Conservation (phyloP, 495 filamentous ascomycete genomes). For the Tuber microsphaerosporum region DNA sequence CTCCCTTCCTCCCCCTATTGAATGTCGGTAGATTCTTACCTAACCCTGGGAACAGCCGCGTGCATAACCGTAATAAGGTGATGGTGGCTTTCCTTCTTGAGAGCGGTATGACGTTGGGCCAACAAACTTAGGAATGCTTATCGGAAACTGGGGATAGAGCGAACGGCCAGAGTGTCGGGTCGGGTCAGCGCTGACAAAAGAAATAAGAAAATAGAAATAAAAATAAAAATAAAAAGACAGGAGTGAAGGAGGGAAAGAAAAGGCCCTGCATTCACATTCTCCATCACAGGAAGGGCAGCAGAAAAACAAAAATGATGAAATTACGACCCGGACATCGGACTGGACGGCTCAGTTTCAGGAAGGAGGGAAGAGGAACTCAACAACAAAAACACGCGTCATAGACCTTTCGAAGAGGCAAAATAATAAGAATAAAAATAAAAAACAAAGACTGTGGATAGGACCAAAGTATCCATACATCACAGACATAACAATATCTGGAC, state of each 20-base stretch:
- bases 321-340: background rate
- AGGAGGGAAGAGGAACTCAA: background rate
- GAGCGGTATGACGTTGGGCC: conserved; percentile 3
- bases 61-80: conserved; percentile 2
- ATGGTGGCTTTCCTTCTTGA: background rate
- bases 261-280: background rate
- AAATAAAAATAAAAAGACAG: conserved; percentile 6
- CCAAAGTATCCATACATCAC: background rate
- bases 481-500: background rate
- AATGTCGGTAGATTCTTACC: background rate
- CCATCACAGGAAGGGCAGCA: background rate
- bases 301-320: background rate
- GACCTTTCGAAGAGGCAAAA: background rate
- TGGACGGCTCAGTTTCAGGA: background rate
- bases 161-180: background rate
- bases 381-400: conserved; percentile 5
- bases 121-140: conserved; percentile 4
- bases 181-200: background rate
- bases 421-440: background rate
- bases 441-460: background rate
- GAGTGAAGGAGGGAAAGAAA: background rate
- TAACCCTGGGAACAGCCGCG: background rate
- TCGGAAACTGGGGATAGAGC: background rate
- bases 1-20: background rate
- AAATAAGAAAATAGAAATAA: background rate